Percentiles rank a stretch among this genome's conserved stretches.
Evolutionary conservation across 805 yeast species (phyloP).

Genomic region (Nakazawaea peltata): DNA sequence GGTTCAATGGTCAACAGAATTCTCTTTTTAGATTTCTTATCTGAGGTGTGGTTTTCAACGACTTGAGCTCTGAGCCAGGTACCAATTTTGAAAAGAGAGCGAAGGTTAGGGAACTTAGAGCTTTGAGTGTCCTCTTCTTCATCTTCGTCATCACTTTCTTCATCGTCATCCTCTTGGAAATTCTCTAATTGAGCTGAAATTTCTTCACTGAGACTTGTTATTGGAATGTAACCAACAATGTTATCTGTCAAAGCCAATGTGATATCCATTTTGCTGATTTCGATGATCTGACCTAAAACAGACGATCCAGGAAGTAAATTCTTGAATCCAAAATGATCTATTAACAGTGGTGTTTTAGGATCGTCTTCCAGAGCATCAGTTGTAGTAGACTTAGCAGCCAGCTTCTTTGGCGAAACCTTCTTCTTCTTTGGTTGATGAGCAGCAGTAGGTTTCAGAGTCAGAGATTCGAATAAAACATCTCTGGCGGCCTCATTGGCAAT

Average conservation of each 20-base stretch:
- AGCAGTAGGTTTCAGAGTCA: slow-evolving; percentile 12
- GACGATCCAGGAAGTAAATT: slow-evolving; percentile 61
- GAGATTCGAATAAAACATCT: slow-evolving; percentile 66
- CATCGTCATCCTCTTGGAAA: slow-evolving; percentile 40
- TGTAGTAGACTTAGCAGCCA: slow-evolving; percentile 18
- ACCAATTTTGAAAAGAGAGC: slow-evolving; percentile 53
- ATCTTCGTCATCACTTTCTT: slow-evolving; percentile 31
- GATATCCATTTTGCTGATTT: slow-evolving; percentile 55
- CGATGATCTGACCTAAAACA: slow-evolving; percentile 69
- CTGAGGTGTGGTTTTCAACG: slow-evolving; percentile 41
- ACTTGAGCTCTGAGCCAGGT: slow-evolving; percentile 84
- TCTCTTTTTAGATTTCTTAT: slow-evolving; percentile 41
- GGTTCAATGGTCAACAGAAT: slow-evolving; percentile 74
- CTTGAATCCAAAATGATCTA: slow-evolving; percentile 58
- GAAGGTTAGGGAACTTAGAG: slow-evolving; percentile 49
- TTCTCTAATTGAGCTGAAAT: slow-evolving; percentile 50
- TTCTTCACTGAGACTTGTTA: slow-evolving; percentile 62
- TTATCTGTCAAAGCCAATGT: slow-evolving; percentile 73
- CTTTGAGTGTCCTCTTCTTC: slow-evolving; percentile 22
- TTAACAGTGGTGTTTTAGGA: slow-evolving; percentile 7
- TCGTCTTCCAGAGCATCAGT: slow-evolving; percentile 15
- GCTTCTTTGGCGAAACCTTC: slow-evolving; percentile 14
- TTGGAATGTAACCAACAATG: slow-evolving; percentile 69
- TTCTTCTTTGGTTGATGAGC: slow-evolving; percentile 33
- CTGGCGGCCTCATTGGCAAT: slow-evolving; percentile 87